These are phyloP conservation scores for Elsinoe batatas DNA, from an alignment of 2,329 filamentous ascomycete species.

Conservation along the genomic window DNA sequence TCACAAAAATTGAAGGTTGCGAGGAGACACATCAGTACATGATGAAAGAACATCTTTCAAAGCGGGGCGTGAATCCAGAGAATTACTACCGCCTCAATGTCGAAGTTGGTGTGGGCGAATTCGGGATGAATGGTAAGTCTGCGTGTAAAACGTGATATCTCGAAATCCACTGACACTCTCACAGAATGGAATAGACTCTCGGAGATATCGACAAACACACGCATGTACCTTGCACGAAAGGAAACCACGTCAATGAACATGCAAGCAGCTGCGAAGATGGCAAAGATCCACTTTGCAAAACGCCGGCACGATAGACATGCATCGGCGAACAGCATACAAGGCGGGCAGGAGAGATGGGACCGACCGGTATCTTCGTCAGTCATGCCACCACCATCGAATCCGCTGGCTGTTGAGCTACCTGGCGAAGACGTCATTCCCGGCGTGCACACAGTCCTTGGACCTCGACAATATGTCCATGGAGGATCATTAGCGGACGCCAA, in stretches of 20 bases:
- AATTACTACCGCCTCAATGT: slow-evolving; percentile 97
- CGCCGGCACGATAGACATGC: slow-evolving; percentile 50
- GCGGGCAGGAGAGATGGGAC: slow-evolving; percentile 25
- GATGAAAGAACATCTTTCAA: slow-evolving; percentile 52
- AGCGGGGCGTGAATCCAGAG: slow-evolving; percentile 66
- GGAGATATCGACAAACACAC: slow-evolving; percentile 87
- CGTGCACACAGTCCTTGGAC: slow-evolving; percentile 37
- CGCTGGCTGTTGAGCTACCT: slow-evolving; percentile 49
- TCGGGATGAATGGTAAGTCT: slow-evolving; percentile 96
- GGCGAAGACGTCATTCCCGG: slow-evolving; percentile 41
- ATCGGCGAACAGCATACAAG: slow-evolving; percentile 20
- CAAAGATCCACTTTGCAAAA: slow-evolving; percentile 72
- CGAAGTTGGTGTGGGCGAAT: slow-evolving; percentile 78
- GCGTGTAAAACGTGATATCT: slow-evolving; percentile 89
- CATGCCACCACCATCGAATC: slow-evolving; percentile 34
- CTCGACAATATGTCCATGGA: slow-evolving; percentile 47
- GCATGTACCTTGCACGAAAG: slow-evolving; percentile 65
- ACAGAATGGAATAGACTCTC: slow-evolving; percentile 80
- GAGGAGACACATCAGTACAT: slow-evolving; percentile 84
- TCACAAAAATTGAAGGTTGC: slow-evolving; percentile 89
- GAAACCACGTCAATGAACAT: slow-evolving; percentile 69
- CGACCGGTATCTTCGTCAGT: slow-evolving; percentile 24
- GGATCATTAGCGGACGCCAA: slow-evolving; percentile 52
- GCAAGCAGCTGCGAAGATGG: slow-evolving; percentile 67
- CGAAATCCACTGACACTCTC: slow-evolving; percentile 47